Evolutionary conservation across 2,329 filamentous ascomycete species (phyloP).

Genomic region (Botrytis hyacinthi): DNA sequence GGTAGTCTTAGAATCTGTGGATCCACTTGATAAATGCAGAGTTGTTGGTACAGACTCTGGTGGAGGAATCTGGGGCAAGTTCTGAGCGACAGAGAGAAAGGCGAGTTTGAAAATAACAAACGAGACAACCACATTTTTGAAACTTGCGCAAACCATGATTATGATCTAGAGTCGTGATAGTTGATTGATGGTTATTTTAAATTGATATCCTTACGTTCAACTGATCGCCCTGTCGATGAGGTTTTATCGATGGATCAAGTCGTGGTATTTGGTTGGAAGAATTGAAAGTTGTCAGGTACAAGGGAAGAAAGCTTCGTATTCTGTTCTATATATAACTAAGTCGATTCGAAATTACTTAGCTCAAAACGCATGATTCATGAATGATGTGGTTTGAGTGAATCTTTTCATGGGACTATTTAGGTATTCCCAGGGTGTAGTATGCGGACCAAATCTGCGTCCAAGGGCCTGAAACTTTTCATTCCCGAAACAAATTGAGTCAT

Average conservation of each 20-base stretch:
- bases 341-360: fast-evolving
- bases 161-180: neutral
- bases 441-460: too few relatives aligned
- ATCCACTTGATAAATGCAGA: neutral
- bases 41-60: neutral
- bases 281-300: neutral
- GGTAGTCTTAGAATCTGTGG: fast-evolving
- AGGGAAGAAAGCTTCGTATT: neutral
- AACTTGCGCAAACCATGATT: neutral
- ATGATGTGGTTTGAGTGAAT: neutral
- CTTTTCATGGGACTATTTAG: neutral
- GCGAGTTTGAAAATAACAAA: neutral
- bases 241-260: neutral
- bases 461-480: neutral
- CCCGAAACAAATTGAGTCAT: neutral
- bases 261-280: neutral
- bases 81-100: neutral
- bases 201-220: neutral
- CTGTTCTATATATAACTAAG: neutral
- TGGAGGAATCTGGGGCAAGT: neutral
- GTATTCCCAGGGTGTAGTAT: neutral
- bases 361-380: neutral
- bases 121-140: neutral
- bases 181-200: neutral
- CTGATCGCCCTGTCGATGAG: neutral